Evolutionary conservation across 1,284 basidiomycete genomes (phyloP).

Genomic region (Sporisorium reilianum): DNA sequence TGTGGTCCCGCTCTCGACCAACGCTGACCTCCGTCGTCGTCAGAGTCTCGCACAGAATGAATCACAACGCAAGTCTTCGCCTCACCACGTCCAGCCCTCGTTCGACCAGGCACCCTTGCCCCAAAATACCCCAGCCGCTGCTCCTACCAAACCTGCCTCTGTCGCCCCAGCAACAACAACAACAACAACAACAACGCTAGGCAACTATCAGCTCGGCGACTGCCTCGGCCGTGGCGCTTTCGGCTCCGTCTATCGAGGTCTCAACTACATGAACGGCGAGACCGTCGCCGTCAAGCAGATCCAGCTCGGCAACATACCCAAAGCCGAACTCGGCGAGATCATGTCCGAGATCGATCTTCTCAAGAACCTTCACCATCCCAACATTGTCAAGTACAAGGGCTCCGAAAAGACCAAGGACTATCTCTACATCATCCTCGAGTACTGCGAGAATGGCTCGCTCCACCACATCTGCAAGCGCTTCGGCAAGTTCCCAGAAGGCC

Average conservation of each 20-base stretch:
- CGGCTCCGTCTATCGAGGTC: slow-evolving; percentile 89
- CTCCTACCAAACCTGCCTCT: background rate
- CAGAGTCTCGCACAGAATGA: slow-evolving; percentile 4
- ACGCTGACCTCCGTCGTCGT: slow-evolving; percentile 12
- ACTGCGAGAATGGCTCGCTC: slow-evolving; percentile 97
- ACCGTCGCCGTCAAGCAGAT: slow-evolving; percentile 70
- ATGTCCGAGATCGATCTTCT: slow-evolving; percentile 99
- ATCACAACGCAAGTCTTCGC: slow-evolving; percentile 4
- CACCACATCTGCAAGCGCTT: slow-evolving; percentile 95
- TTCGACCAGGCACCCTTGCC: background rate
- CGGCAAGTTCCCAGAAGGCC: slow-evolving; percentile 95
- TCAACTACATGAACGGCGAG: slow-evolving; percentile 91
- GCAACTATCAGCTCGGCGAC: slow-evolving; percentile 77
- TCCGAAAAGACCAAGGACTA: slow-evolving; percentile 94
- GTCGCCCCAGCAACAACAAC: slow-evolving; percentile 10
- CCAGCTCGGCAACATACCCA: slow-evolving; percentile 88
- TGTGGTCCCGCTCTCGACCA: background rate
- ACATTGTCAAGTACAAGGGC: slow-evolving; percentile 99
- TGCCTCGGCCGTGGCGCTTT: slow-evolving; percentile 93
- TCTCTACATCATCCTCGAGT: slow-evolving; percentile 96
- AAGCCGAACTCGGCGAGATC: slow-evolving; percentile 91
- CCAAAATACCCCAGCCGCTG: background rate
- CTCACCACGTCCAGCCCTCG: background rate
- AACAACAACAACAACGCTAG: slow-evolving; percentile 18
- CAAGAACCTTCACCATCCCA: slow-evolving; percentile 91